Evolutionary conservation across 805 yeast genomes (phyloP).

Genomic region (Wickerhamiella musiphila): DNA sequence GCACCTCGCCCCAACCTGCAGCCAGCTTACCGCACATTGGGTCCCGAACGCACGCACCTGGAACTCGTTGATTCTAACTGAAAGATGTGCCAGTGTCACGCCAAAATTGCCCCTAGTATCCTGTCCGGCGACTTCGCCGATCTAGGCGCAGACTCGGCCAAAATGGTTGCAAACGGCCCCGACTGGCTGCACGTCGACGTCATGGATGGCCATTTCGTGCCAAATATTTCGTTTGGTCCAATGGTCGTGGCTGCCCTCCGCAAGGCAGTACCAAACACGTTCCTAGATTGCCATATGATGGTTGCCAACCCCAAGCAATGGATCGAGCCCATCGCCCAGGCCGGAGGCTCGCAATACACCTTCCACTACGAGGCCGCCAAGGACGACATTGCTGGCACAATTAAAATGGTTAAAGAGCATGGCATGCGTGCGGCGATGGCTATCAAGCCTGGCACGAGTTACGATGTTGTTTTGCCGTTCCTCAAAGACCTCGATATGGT

Average conservation of each 20-base stretch:
- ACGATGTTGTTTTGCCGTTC: constrained; percentile 59
- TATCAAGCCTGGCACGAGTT: constrained; percentile 82
- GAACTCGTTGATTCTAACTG: no score
- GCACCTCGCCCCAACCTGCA: no score
- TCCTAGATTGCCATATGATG: constrained; percentile 98
- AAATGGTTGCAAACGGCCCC: constrained; percentile 62
- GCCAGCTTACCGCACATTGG: no score
- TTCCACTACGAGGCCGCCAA: constrained; percentile 92
- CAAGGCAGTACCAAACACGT: constrained; percentile 50
- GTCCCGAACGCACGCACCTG: no score
- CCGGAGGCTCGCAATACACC: constrained; percentile 91
- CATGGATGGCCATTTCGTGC: constrained; percentile 98
- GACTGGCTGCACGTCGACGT: constrained; percentile 98
- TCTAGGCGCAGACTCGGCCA: constrained; percentile 72
- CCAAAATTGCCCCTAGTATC: constrained; percentile 72
- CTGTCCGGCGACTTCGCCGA: constrained; percentile 80
- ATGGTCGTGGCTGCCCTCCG: constrained; percentile 71
- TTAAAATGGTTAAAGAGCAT: constrained; percentile 51
- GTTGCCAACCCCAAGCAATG: constrained; percentile 79
- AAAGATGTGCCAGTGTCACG: no score
- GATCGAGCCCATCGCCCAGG: constrained; percentile 81
- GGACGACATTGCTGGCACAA: constrained; percentile 48
- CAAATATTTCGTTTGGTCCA: constrained; percentile 87
- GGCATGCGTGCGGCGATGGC: constrained; percentile 95
- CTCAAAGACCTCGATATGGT: constrained; percentile 79